Evolutionary conservation across 1,284 basidiomycete genomes (phyloP).

Genomic region (Ustilago tritici): DNA sequence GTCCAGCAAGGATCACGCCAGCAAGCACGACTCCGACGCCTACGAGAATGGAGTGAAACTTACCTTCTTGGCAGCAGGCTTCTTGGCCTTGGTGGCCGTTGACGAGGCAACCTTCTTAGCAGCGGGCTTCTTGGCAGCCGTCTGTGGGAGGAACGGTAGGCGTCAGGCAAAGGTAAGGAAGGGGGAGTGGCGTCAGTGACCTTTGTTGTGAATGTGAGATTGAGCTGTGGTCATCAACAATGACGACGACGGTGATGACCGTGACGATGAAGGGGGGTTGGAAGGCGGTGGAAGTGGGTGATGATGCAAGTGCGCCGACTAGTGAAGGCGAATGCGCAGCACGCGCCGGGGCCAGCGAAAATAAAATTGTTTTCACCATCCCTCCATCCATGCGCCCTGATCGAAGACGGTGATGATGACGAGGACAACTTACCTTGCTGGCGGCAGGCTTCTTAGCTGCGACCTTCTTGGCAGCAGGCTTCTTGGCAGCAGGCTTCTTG

Average conservation of each 20-base stretch:
- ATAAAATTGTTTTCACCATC: conserved; percentile 22
- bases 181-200: neutral
- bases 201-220: neutral
- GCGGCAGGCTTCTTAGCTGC: conserved; percentile 61
- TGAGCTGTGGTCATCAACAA: neutral
- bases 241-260: conserved; percentile 1
- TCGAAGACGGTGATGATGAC: conserved; percentile 1
- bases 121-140: conserved; percentile 54
- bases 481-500: conserved; percentile 63
- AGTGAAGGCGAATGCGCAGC: conserved; percentile 18
- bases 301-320: conserved; percentile 3
- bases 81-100: conserved; percentile 64
- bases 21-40: conserved; percentile 17
- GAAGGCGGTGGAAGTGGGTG: conserved; percentile 17
- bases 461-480: conserved; percentile 63
- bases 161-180: neutral
- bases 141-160: conserved; percentile 7
- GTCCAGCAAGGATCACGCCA: conserved; percentile 8
- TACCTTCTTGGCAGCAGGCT: conserved; percentile 64
- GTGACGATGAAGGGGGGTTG: conserved; percentile 1
- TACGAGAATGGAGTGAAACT: conserved; percentile 20
- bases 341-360: conserved; percentile 25
- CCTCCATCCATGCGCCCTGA: conserved; percentile 4
- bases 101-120: conserved; percentile 58
- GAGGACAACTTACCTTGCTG: conserved; percentile 50